Evolutionary conservation across 129 eudicot species (phyloP).

Genomic region (Flaveria trinervia): DNA sequence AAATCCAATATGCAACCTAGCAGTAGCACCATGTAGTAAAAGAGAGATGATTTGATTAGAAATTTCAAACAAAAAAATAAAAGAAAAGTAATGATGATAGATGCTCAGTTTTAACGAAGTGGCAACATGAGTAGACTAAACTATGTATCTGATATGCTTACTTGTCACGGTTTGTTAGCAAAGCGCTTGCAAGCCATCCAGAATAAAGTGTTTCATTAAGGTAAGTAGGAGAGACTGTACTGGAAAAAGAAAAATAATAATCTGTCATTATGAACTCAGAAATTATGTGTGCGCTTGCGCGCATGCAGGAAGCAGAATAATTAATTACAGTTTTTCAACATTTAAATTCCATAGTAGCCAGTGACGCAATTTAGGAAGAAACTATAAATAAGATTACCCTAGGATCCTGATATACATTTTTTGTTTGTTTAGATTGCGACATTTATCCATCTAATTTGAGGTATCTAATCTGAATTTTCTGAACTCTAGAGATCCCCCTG

Average conservation of each 20-base stretch:
- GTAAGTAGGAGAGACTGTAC: slow-evolving; percentile 92
- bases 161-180: slow-evolving; percentile 68
- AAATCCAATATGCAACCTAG: slow-evolving; percentile 5
- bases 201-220: slow-evolving; percentile 78
- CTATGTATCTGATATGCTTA: slow-evolving; percentile 27
- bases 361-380: too few relatives aligned
- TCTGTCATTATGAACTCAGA: neutral
- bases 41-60: slow-evolving; percentile 3
- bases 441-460: too few relatives aligned
- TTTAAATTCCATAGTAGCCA: too few relatives aligned
- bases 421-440: too few relatives aligned
- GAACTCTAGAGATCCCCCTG: too few relatives aligned
- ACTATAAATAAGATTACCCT: too few relatives aligned
- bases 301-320: slow-evolving; percentile 7
- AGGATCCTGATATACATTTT: too few relatives aligned
- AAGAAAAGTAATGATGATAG: slow-evolving; percentile 15
- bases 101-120: neutral
- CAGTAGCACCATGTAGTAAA: neutral
- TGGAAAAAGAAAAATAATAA: slow-evolving; percentile 49
- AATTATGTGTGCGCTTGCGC: neutral
- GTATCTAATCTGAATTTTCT: too few relatives aligned
- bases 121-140: slow-evolving; percentile 1
- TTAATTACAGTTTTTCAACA: neutral
- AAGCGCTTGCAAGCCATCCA: slow-evolving; percentile 83
- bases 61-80: neutral